Base-by-base conservation (phyloP, 192 early-diverging fungal genomes). In the Geranomyces variabilis region DNA sequence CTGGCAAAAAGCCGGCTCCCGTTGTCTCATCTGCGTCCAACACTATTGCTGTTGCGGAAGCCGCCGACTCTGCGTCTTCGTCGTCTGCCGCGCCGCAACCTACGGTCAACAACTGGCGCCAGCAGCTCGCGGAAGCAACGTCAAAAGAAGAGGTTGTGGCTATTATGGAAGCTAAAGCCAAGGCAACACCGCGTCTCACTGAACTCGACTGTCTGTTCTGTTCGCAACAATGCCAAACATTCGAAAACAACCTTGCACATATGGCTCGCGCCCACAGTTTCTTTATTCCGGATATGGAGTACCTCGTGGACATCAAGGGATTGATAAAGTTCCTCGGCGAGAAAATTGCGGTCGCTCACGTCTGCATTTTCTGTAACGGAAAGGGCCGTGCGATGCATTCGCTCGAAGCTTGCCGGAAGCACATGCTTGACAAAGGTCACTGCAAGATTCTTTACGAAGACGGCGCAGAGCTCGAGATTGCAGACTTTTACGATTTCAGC, bases 231-330 rank as follows among this genome's bases (percentile, higher is more conserved):
- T 33, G 67, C 17, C 8, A 53, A 2, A 71, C 79, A 24, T 67
- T 88, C 45, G 84, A 89, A 70, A 77, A 68, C 63, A 95, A 94
- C 75, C 79, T 99, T 76, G 83, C 86, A 28, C 97, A 99, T 81
- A 99, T 99, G 97, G 87, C 93, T 17, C 79, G 76, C 53, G 83
- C 78, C 29, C 97, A 99, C 79, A 90, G 90, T 75, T 93, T 99
- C 75, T 99, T 98, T 69, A 91, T 99, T 72, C 97, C 97, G 24
- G 96, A 98, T 80, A 86, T 97, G 41, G 96, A 98, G 79, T 96
- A 89, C 75, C 76, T 99, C 63, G 89, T 90, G 0, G 93, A 98
- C 72, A 71, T 95, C 26, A 88, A 86, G 41, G 97, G 96, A 8
- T 80, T 99, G 63, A 83, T 99, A 63, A 86, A 81, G 75, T 98